Evolutionary conservation across 176 grass and related monocot genomes (phyloP), one percentile per base, ranked within the genome.

Genomic region (Tillandsia leiboldiana): DNA sequence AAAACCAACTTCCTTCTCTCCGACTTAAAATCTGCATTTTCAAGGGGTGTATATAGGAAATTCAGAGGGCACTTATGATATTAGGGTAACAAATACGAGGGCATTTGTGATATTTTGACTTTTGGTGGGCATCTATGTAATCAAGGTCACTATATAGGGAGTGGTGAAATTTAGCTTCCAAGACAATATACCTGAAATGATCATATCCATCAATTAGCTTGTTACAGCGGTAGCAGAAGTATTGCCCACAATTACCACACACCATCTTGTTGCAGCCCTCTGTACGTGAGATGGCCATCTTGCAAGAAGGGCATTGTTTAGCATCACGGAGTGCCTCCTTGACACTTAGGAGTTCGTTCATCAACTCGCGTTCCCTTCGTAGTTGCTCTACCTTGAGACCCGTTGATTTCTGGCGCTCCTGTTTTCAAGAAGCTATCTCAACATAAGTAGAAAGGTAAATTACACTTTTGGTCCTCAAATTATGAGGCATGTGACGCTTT

Each of bases 221-320:
- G 51, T 94, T 94, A 70, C 90, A 94, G 56, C 80, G 83, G 70
- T 94, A 94, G 78, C 90, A 94, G 57, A 94, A 94, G 53, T 48
- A 83, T 61, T 81, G 64, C 10, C 76, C 53, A 33, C 90, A 94
- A 29, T 94, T 94, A 28, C 49, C 4, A 53, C 90, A 94, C 2
- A 72, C 47, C 83, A 94, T 94, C 72, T 89, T 94, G 74, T 94
- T 94, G 83, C 90, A 94, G 77, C 90, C 90, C 78, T 86, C 86
- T 62, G 66, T 90, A 76, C 80, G 79, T 18, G 79, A 87, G 69
- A 94, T 94, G 48, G 90, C 90, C 77, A 94, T 94, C 81, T 65
- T 81, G 78, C 90, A 94, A 64, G 68, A 61, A 1, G 86, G 90
- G 52, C 90, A 94, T 64, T 79, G 80, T 74, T 89, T 94, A 65